Conservation (phyloP, 2,329 filamentous ascomycete species). For the Botrytis galanthina region DNA sequence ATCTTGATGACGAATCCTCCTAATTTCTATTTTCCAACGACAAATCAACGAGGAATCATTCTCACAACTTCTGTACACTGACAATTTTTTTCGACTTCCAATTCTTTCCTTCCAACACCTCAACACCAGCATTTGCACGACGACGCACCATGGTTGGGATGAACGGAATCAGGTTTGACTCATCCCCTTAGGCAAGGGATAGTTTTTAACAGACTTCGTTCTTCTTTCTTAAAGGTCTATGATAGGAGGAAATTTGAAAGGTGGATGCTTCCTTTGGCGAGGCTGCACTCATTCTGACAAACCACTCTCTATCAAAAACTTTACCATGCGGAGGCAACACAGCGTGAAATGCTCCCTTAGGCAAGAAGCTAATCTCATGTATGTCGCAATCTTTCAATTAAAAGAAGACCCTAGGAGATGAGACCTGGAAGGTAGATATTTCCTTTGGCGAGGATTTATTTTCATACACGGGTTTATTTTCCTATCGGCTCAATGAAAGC, state of each 20-base stretch:
- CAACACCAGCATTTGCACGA: not conserved
- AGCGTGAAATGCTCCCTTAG: not conserved
- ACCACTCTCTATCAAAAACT: not conserved
- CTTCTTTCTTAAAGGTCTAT: not conserved
- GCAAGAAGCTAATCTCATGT: not conserved
- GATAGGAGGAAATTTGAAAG: not conserved
- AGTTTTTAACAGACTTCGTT: not conserved
- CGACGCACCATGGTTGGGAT: not conserved
- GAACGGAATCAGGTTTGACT: no score
- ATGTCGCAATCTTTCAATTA: not conserved
- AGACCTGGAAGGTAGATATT: not conserved
- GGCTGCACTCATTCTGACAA: not conserved
- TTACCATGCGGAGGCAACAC: not conserved
- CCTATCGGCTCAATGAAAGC: not conserved
- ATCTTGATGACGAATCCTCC: not conserved
- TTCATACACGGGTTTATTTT: not conserved
- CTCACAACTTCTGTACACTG: not conserved
- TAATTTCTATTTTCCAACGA: not conserved
- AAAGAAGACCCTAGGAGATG: not conserved
- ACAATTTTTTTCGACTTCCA: not conserved
- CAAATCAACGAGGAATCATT: not conserved
- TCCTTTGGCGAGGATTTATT: not conserved
- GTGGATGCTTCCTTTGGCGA: not conserved
- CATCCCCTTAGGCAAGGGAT: slow-evolving; percentile 5
- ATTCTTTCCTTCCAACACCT: not conserved